Percentiles rank a stretch among this genome's conserved stretches.
Conservation (phyloP, 768 basidiomycete species). For the Mycena polygramma region DNA sequence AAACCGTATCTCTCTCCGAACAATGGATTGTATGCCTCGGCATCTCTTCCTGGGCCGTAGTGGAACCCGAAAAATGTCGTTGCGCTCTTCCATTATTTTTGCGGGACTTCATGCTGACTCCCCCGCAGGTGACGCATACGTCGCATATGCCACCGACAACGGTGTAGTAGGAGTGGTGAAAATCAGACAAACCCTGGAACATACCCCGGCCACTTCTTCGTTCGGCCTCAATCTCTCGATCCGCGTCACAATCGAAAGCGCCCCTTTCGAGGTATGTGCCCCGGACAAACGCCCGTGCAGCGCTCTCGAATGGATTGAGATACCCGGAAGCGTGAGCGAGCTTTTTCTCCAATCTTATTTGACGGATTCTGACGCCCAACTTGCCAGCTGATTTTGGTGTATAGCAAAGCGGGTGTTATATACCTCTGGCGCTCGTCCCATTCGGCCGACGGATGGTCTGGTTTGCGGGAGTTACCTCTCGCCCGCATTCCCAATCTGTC, state of each 20-base stretch:
- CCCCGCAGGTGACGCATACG: constrained; percentile 63
- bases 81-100: constrained; percentile 2
- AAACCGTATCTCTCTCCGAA: constrained; percentile 59
- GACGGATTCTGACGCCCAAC: neutral
- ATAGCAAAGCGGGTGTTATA: constrained; percentile 71
- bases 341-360: constrained; percentile 15
- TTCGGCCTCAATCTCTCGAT: constrained; percentile 54
- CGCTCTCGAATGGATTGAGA: constrained; percentile 69
- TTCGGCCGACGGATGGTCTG: constrained; percentile 59
- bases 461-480: constrained; percentile 54
- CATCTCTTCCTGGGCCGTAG: constrained; percentile 68
- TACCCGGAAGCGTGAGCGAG: constrained; percentile 57
- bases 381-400: constrained; percentile 67
- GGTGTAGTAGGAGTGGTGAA: constrained; percentile 71
- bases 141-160: constrained; percentile 72
- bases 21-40: constrained; percentile 76
- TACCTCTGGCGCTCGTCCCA: constrained; percentile 65
- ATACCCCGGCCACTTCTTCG: constrained; percentile 39
- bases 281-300: constrained; percentile 62
- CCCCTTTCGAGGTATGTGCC: constrained; percentile 42
- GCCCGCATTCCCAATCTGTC: constrained; percentile 65
- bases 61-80: constrained; percentile 59
- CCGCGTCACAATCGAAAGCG: constrained; percentile 47
- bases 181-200: constrained; percentile 61
- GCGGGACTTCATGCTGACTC: constrained; percentile 2